Conservation (phyloP, 768 basidiomycete species). For the Boletus subparvulus region DNA sequence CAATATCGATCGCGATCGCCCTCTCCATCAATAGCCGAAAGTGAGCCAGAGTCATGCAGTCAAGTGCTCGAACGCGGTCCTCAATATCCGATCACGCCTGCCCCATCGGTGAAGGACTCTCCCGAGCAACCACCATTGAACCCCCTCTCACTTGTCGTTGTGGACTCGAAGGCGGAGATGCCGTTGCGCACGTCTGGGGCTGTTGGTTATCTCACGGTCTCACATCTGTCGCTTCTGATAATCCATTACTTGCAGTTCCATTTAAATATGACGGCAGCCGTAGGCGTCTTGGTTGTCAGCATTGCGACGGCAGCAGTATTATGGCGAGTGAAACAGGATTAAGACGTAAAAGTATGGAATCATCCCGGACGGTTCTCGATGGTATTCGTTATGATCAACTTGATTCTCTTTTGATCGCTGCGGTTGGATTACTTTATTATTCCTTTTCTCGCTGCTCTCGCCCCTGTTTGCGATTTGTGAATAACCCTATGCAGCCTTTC, state of each 20-base stretch:
- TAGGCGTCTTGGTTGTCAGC: constrained; percentile 64
- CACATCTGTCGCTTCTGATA: constrained; percentile 14
- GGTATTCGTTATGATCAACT: constrained; percentile 17
- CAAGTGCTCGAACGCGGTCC: constrained; percentile 16
- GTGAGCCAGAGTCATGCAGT: constrained; percentile 28
- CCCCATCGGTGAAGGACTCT: constrained; percentile 31
- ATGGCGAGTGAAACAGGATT: constrained; percentile 62
- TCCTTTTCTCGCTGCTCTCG: constrained; percentile 17
- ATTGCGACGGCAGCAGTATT: constrained; percentile 72
- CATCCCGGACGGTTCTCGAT: constrained; percentile 15
- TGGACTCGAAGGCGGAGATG: constrained; percentile 19
- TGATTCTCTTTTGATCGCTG: constrained; percentile 2
- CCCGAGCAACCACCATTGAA: constrained; percentile 23
- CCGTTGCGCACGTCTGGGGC: constrained; percentile 22
- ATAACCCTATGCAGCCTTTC: constrained; percentile 25
- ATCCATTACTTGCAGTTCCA: constrained; percentile 29
- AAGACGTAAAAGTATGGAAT: constrained; percentile 15
- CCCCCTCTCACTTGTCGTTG: not conserved
- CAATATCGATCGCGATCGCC: constrained; percentile 28
- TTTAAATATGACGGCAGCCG: constrained; percentile 45
- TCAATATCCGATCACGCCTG: constrained; percentile 33
- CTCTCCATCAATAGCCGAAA: constrained; percentile 31
- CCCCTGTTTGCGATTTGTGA: constrained; percentile 23
- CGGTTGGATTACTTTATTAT: constrained; percentile 33
- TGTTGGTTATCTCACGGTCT: constrained; percentile 30